Base-by-base conservation (phyloP, 345 rosid species). In the Lepidium africanum region DNA sequence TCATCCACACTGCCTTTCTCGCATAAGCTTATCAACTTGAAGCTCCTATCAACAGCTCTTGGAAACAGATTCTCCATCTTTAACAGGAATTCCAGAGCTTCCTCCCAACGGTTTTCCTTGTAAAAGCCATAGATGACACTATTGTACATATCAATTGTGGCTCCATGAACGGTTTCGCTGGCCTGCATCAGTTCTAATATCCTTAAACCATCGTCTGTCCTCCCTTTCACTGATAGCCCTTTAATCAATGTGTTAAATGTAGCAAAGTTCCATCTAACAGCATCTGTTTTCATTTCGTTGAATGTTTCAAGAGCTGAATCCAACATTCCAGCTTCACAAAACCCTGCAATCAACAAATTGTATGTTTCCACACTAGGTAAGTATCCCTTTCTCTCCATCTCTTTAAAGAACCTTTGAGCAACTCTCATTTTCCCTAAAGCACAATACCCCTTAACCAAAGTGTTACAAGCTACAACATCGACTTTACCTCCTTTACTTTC, bases 321-420 rank as follows among this genome's bases (percentile, higher is more conserved):
- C 72, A 90, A 67, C 87, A 83, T 81, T 27, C 83, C 75, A 14
- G 61, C 49, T 15, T 80, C 79, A 43, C 85, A 90, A 63, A 78
- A 88, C 19, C 96, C 92, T 14, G 80, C 59, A 21, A 93, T 88
- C 70, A 90, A 74, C 68, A 64, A 49, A 61, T 88, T 90, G 65
- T 86, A 88, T 7, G 94, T 83, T 53, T 86, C 89, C 5, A 60
- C 88, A 76, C 87, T 88, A 5, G 95, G 85, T 70, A 93, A 87
- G 57, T 92, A 80, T 5, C 96, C 97, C 32, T 84, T 86, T 36
- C 77, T 74, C 76, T 90, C 97, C 97, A 93, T 90, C 81, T 84
- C 88, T 62, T 79, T 79, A 58, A 88, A 67, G 67, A 88, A 83
- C 6, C 81, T 56, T 38, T 36, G 73, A 33, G 87, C 94, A 1